These are phyloP conservation scores for Cutaneotrichosporon curvatum DNA, from an alignment of 1,284 basidiomycete species.

Conservation along the genomic window DNA sequence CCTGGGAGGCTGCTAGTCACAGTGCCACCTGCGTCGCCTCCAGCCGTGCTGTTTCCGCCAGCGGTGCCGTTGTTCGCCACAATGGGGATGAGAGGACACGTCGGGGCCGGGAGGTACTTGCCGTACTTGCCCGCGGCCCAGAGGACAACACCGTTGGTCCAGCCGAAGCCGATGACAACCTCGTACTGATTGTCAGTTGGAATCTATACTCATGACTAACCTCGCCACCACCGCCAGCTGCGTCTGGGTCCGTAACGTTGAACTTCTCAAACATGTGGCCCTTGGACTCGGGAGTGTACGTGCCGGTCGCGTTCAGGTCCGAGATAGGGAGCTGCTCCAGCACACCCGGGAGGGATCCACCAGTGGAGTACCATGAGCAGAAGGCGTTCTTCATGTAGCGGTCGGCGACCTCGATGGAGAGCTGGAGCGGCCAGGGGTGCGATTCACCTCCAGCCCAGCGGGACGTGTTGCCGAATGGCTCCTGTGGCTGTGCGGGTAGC, in stretches of 20 bases:
- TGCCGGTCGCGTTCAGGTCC: slow-evolving; percentile 66
- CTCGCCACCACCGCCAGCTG: slow-evolving; percentile 54
- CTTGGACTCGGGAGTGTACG: slow-evolving; percentile 26
- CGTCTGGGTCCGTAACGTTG: slow-evolving; percentile 61
- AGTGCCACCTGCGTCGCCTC: not conserved
- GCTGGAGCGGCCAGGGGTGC: slow-evolving; percentile 46
- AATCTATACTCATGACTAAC: not conserved
- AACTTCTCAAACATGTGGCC: slow-evolving; percentile 81
- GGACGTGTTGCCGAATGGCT: slow-evolving; percentile 53
- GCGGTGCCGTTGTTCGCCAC: slow-evolving; percentile 12
- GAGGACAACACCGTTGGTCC: slow-evolving; percentile 76
- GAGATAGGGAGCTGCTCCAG: slow-evolving; percentile 61
- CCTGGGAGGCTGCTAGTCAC: not conserved
- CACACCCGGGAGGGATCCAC: slow-evolving; percentile 65
- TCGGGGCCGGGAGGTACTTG: slow-evolving; percentile 55
- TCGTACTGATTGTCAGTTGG: not conserved
- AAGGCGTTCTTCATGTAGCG: slow-evolving; percentile 73
- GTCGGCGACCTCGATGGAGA: slow-evolving; percentile 56
- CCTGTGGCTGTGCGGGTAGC: slow-evolving; percentile 50
- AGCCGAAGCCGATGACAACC: slow-evolving; percentile 52
- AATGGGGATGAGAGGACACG: slow-evolving; percentile 57
- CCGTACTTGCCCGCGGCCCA: slow-evolving; percentile 70
- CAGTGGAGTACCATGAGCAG: slow-evolving; percentile 76
- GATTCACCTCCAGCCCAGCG: not conserved
- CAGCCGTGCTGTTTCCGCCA: not conserved